Conservation (phyloP, 2,329 filamentous ascomycete species). For the Alternaria gansuensis region DNA sequence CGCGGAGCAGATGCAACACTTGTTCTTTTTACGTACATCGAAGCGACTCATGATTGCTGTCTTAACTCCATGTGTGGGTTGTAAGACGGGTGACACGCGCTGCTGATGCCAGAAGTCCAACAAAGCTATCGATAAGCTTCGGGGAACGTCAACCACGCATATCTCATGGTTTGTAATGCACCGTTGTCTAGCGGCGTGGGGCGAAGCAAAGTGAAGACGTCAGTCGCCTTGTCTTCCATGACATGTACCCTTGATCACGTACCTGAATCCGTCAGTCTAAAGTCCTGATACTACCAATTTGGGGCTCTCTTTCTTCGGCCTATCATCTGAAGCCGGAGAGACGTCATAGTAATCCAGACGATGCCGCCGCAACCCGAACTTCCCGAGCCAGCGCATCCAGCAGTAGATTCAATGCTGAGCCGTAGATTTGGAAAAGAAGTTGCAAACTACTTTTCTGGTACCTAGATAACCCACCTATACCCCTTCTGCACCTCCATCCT, state of each 20-base stretch:
- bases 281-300: neutral
- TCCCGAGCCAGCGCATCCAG: conserved; percentile 66
- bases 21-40: conserved; percentile 51
- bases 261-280: neutral
- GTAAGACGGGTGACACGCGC: neutral
- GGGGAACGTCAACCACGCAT: conserved; percentile 25
- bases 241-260: conserved; percentile 2
- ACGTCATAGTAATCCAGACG: conserved; percentile 13
- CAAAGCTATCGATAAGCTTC: conserved; percentile 38
- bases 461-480: neutral
- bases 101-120: conserved; percentile 21
- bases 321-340: neutral
- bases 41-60: conserved; percentile 58
- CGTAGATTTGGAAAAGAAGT: conserved; percentile 81
- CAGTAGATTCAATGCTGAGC: conserved; percentile 74
- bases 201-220: conserved; percentile 16
- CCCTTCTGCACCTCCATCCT: neutral
- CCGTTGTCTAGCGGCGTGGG: conserved; percentile 17
- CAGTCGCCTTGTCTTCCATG: conserved; percentile 6
- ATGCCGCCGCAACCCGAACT: conserved; percentile 58
- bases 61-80: conserved; percentile 20
- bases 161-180: conserved; percentile 17
- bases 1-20: neutral
- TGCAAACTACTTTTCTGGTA: conserved; percentile 80
- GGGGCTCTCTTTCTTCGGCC: neutral